Base-by-base conservation (phyloP, 2,329 filamentous ascomycete genomes). In the Apiospora saccharicola region DNA sequence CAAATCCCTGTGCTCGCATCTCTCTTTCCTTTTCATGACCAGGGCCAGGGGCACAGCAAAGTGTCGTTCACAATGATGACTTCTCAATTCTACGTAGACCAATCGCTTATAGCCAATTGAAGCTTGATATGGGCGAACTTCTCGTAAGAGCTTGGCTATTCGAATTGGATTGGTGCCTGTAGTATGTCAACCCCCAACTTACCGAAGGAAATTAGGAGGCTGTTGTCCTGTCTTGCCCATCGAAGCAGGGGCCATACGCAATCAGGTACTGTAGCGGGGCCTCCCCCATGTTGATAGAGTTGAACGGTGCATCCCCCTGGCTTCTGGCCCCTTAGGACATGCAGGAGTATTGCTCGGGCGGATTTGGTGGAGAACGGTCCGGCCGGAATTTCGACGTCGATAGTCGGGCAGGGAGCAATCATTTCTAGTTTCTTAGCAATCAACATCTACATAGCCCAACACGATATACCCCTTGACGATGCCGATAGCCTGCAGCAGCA, bases 381-480 rank as follows among this genome's bases (percentile, higher is more conserved):
- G 57, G 57, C 57, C 57, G 57, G 57, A 64, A 64, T 64, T 64
- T 64, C 57, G 57, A 64, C 34, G 57, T 64, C 57, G 57, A 41
- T 10, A 64, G 12, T 41, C 57, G 30, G 57, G 30, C 34, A 64
- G n/a, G 57, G 57, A 64, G 34, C 22, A 41, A 41, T 12, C 16
- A 14, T 61, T 61, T 10, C 53, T 22, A 4, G 14, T 64, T 41
- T 34, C 53, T 61, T 64, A 13, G 30, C 19, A 64, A 41, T 64
- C 57, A n/a, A n/a, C 57, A 64, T 41, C 57, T 64, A 34, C 57
- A 8, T 37, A 57, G 4, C 6, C 53, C 30, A 34, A 5, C 19
- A n/a, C 57, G 19, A 41, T n/a, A 49, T 49, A 37, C 13, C 19
- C 57, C 34, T 64, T 41, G 22, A 41, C 57, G 7, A 64, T 41